These are phyloP conservation scores for Russula virescens DNA, from an alignment of 768 basidiomycete genomes.

Conservation along the genomic window DNA sequence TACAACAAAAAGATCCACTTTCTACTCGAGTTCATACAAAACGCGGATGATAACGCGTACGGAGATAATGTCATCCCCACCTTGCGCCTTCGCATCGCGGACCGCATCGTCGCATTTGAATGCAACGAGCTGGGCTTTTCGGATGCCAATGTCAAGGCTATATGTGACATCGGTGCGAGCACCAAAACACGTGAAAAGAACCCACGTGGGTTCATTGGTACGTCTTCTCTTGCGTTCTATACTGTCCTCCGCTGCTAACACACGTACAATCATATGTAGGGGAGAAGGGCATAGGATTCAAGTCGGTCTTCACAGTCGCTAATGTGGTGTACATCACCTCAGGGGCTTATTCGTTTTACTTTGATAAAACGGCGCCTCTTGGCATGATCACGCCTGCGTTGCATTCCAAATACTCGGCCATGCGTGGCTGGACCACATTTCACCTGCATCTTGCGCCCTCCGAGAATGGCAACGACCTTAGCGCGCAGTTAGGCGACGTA, in stretches of 20 bases:
- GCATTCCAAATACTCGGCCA: background rate
- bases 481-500: constrained; percentile 19
- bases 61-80: constrained; percentile 9
- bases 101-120: constrained; percentile 15
- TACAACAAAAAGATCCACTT: constrained; percentile 30
- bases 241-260: background rate
- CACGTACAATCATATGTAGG: constrained; percentile 20
- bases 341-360: constrained; percentile 24
- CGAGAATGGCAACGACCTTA: constrained; percentile 15
- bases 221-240: background rate
- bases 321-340: constrained; percentile 26
- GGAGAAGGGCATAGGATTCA: constrained; percentile 32
- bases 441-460: constrained; percentile 19
- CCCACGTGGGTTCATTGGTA: constrained; percentile 22
- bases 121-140: constrained; percentile 29
- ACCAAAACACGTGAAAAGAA: constrained; percentile 24
- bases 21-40: constrained; percentile 29
- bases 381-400: constrained; percentile 29
- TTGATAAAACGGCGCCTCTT: constrained; percentile 20
- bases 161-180: constrained; percentile 29
- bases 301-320: constrained; percentile 30
- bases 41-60: constrained; percentile 29
- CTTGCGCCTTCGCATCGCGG: constrained; percentile 19
- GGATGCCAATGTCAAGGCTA: constrained; percentile 25
- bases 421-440: constrained; percentile 27